Evolutionary conservation across 495 filamentous ascomycete genomes (phyloP).

Genomic region (Lindgomyces ingoldianus): DNA sequence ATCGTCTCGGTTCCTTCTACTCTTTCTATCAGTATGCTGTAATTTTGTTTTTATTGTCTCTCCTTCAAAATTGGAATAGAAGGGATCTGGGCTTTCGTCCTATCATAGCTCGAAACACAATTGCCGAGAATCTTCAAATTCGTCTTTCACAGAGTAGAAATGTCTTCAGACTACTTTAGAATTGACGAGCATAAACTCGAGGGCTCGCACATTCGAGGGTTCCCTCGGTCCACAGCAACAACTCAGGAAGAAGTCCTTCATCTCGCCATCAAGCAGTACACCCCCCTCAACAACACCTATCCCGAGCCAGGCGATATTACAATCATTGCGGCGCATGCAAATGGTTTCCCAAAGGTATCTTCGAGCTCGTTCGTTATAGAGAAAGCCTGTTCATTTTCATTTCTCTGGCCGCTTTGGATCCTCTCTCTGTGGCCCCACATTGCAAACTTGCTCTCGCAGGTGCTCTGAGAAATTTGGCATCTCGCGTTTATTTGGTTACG

Average conservation of each 20-base stretch:
- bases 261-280: constrained; percentile 52
- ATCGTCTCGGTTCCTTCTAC: too few relatives aligned
- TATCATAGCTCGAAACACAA: too few relatives aligned
- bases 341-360: constrained; percentile 52
- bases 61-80: too few relatives aligned
- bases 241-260: constrained; percentile 46
- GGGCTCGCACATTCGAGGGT: constrained; percentile 45
- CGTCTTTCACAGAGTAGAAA: constrained; percentile 13
- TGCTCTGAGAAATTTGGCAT: not conserved
- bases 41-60: too few relatives aligned
- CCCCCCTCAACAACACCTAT: constrained; percentile 39
- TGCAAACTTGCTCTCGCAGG: not conserved
- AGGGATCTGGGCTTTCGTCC: too few relatives aligned
- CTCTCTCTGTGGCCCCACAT: not conserved
- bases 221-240: constrained; percentile 41
- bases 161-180: constrained; percentile 42
- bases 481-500: too few relatives aligned
- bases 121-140: too few relatives aligned
- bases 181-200: constrained; percentile 45
- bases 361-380: too few relatives aligned
- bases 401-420: not conserved
- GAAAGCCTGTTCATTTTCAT: too few relatives aligned
- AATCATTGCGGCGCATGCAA: constrained; percentile 52
- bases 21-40: too few relatives aligned
- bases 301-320: constrained; percentile 45